Evolutionary conservation across 495 filamentous ascomycete species (phyloP), one percentile per base, ranked within the genome.

Genomic region (Xylaria palmicola): DNA sequence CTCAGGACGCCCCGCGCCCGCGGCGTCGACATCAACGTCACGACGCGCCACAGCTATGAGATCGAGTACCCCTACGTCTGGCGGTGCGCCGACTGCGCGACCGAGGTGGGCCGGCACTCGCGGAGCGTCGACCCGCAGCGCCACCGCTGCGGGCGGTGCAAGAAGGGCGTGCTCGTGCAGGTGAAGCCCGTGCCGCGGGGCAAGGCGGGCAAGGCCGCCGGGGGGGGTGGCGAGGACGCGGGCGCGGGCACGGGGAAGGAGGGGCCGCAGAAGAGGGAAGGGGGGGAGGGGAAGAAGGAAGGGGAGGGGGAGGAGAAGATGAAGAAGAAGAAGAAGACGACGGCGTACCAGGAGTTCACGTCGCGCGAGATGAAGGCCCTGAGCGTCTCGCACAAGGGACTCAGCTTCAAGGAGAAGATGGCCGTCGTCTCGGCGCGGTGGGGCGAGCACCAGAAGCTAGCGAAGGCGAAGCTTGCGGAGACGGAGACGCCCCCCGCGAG

Each of bases 1-100:
- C 50, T 61, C 10, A 29, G 39, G 49, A 47, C 49, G 41, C 49
- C 59, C 6, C 50, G 50, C 10, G 41, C 27, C 24, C 50, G 39
- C 41, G 80, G 79, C 3, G 50, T 61, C 40, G 43, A 48, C 7
- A 82, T 97, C 43, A 70, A 84, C 15, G 90, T 97, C 5, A 94
- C 91, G 3, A 97, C 91, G 0, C 92, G 89, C 62, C 94, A 98
- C 71, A 78, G 69, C 47, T 98, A 97, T 72, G 80, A 88, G 58
- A 97, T 97, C 68, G 85, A 90, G 51, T 94, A 88, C 77, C 96
- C 92, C 76, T 98, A 91, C 73, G 73, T 90, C 24, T 98, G 95
- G 93, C 70, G 77, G 29, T 98, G 94, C 68, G 75, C 66, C n/a
- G 77, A 58, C 17, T 98, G 93, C 67, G 80, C 70, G 1, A 68